Base-by-base conservation (phyloP, 2,329 filamentous ascomycete genomes). In the Lojkania enalia region DNA sequence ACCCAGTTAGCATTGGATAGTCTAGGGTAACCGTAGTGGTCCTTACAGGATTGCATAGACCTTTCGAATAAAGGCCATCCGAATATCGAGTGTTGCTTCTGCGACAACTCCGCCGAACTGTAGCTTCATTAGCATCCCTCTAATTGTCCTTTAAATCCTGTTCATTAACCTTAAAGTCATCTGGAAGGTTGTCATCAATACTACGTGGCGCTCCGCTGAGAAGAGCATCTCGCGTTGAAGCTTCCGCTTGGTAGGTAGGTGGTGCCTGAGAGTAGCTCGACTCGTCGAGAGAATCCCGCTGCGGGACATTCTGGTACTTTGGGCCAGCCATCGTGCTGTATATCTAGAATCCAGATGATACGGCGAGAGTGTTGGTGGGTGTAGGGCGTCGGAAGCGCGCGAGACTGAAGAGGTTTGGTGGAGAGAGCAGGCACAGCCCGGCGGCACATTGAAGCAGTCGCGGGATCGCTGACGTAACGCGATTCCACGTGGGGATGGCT, bases 61-160 rank as follows among this genome's bases (percentile, higher is more conserved):
- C 78, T 97, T 97, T 73, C 91, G 86, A 61, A 96, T 80, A 72
- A 96, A 99, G 73, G 94, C 88, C 84, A 96, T 95, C 59, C 92
- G 88, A 67, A 99, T 96, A 64, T 95, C 90, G 66, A 97, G 88
- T 90, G 64, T 37, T 12, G 42, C 33, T 20, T 39, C 45, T 55
- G 51, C 43, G 42, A 40, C 30, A 18, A 46, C 46, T 13, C 32
- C 35, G 3, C 29, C 48, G 20, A 42, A 88, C 86, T 36, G 14
- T 19, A 21, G 19, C 33, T 20, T 36, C 30, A 15, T 33, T 15
- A 33, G 33, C 19, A 20, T 9, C 5, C 12, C 16, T 20, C 33
- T 36, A 12, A 20, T 9, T 15, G 16, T 16, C 16, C 5, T 7
- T 16, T 11, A 20, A 12, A 5, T 36, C 33, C 33, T 6, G 15